These are phyloP conservation scores for Cryptosporidium viatorum DNA, from an alignment of 169 alveolate genomes.

Conservation along the genomic window DNA sequence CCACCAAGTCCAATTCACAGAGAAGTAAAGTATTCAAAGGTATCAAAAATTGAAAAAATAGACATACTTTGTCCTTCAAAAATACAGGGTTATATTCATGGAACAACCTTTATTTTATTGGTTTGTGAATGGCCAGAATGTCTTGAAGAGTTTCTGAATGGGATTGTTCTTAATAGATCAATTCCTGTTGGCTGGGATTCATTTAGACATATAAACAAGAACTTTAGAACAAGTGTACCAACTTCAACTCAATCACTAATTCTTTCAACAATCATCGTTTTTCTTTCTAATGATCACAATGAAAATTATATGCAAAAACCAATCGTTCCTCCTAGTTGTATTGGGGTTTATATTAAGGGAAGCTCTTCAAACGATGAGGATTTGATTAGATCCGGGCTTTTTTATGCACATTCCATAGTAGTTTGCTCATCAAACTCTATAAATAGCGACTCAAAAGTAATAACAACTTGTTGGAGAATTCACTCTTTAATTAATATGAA, in stretches of 20 bases:
- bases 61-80: conserved; percentile 68
- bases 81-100: conserved; percentile 72
- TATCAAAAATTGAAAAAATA: conserved; percentile 38
- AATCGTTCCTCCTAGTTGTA: conserved; percentile 66
- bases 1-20: conserved; percentile 72
- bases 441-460: conserved; percentile 56
- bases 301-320: conserved; percentile 49
- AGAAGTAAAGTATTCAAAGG: conserved; percentile 20
- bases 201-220: conserved; percentile 5
- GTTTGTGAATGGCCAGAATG: conserved; percentile 76
- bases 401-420: conserved; percentile 71
- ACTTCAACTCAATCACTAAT: conserved; percentile 51
- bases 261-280: conserved; percentile 52
- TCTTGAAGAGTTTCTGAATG: conserved; percentile 54
- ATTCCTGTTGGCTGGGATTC: conserved; percentile 76
- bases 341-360: conserved; percentile 43
- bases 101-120: conserved; percentile 60
- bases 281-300: conserved; percentile 25
- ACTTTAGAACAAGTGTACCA: conserved; percentile 39
- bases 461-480: conserved; percentile 67
- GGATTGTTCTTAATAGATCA: conserved; percentile 46
- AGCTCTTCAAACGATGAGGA: conserved; percentile 66
- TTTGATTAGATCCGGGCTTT: conserved; percentile 58
- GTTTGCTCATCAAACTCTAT: conserved; percentile 59
- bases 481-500: conserved; percentile 62